Conservation (phyloP, 495 filamentous ascomycete genomes). For the Physcia stellaris region DNA sequence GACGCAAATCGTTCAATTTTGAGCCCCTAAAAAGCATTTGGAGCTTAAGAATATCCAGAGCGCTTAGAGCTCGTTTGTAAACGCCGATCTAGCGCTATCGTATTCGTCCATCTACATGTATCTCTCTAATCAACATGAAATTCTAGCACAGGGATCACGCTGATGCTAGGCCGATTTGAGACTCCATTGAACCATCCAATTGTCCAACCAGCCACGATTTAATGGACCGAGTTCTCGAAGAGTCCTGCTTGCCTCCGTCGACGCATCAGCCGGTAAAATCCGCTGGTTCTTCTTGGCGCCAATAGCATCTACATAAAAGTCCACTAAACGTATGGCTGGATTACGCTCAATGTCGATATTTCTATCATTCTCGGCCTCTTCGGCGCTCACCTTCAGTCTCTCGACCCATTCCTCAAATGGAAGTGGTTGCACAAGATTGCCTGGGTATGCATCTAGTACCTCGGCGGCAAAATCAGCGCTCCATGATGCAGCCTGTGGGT, state of each 20-base stretch:
- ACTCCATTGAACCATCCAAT: constrained; percentile 2
- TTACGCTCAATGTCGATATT: constrained; percentile 1
- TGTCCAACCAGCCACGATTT: constrained; percentile 2
- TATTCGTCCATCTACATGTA: too few relatives aligned
- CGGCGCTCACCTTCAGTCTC: constrained; percentile 1
- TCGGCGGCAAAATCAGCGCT: constrained; percentile 2
- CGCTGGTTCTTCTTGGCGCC: constrained; percentile 1
- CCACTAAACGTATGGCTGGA: constrained; percentile 2
- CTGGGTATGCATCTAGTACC: constrained; percentile 1
- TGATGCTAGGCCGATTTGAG: too few relatives aligned
- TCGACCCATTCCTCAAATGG: constrained; percentile 2
- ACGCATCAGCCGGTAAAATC: constrained; percentile 2
- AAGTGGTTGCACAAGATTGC: constrained; percentile 2
- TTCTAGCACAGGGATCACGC: too few relatives aligned
- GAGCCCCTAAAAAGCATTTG: too few relatives aligned
- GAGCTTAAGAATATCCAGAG: too few relatives aligned
- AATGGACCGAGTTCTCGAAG: constrained; percentile 2
- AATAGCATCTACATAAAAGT: constrained; percentile 1
- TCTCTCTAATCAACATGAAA: too few relatives aligned
- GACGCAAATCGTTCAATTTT: too few relatives aligned
- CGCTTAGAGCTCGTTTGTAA: too few relatives aligned
- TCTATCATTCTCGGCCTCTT: constrained; percentile 1
- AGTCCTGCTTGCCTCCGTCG: constrained; percentile 1
- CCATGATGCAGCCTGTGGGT: constrained; percentile 3
- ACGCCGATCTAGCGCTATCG: too few relatives aligned